phyloP scores from a whole-genome alignment of 257 asterid genomes.

The Lavandula angustifolia region DNA sequence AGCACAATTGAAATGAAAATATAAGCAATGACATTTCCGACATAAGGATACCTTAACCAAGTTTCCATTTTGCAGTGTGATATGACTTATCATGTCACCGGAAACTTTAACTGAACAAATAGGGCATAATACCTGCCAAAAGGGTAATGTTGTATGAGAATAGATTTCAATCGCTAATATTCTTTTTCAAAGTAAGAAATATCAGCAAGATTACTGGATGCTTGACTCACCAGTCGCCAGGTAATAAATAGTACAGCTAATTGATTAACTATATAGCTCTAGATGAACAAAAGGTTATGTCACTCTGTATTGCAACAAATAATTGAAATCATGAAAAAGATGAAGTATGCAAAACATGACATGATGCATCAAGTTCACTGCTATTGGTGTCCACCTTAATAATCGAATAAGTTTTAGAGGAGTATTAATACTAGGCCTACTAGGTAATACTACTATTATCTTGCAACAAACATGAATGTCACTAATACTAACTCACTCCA shows the following conservation, averaged over 20 bases:
- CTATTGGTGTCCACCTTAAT: no score
- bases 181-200: background rate
- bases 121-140: slow-evolving; percentile 69
- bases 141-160: slow-evolving; percentile 16
- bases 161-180: background rate
- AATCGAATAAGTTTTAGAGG: no score
- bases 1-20: slow-evolving; percentile 1
- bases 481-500: no score
- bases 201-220: background rate
- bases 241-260: background rate
- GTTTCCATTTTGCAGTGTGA: slow-evolving; percentile 78
- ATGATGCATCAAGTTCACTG: no score
- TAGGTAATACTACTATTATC: no score
- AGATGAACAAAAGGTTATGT: background rate
- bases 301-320: background rate
- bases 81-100: slow-evolving; percentile 69
- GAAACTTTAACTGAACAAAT: slow-evolving; percentile 74
- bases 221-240: background rate
- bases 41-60: slow-evolving; percentile 71
- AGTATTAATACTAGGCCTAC: no score
- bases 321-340: background rate
- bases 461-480: no score
- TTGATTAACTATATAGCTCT: background rate
- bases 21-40: background rate
- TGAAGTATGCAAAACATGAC: no score